Evolutionary conservation across 2,329 filamentous ascomycete species (phyloP).

Genomic region (Fusarium sarcochroum): DNA sequence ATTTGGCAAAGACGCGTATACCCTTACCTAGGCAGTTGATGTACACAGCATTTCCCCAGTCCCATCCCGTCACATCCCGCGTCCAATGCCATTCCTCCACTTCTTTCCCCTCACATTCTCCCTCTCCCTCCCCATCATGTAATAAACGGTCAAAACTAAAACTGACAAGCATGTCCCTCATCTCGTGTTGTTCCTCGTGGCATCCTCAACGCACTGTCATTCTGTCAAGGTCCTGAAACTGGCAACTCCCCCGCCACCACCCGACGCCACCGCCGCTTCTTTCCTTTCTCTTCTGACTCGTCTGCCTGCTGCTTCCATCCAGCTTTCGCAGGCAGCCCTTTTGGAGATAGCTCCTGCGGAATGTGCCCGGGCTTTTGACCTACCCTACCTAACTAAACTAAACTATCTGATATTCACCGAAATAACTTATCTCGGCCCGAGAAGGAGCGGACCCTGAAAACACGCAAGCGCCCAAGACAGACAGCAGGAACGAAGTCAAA

Average conservation of each 20-base stretch:
- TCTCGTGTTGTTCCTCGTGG: conserved; percentile 6
- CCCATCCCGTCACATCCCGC: conserved; percentile 24
- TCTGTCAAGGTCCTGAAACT: conserved; percentile 29
- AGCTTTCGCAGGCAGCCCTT: conserved; percentile 5
- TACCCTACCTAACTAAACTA: conserved; percentile 13
- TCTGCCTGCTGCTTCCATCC: background rate
- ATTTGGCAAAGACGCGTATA: conserved; percentile 12
- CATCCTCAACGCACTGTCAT: conserved; percentile 16
- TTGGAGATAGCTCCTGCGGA: conserved; percentile 22
- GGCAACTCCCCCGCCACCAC: conserved; percentile 25
- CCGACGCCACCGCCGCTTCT: conserved; percentile 8
- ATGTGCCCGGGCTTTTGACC: conserved; percentile 1
- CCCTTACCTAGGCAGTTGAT: background rate
- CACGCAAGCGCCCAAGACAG: conserved; percentile 14
- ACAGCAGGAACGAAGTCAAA: conserved; percentile 19
- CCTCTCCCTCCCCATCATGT: conserved; percentile 4
- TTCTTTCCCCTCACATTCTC: conserved; percentile 14
- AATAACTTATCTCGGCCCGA: conserved; percentile 38
- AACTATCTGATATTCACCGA: conserved; percentile 21
- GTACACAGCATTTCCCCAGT: conserved; percentile 22
- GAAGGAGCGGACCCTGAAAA: conserved; percentile 33
- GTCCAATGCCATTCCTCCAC: conserved; percentile 20
- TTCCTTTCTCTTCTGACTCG: conserved; percentile 18
- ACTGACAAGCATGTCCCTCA: conserved; percentile 15
- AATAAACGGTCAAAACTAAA: conserved; percentile 1